Base-by-base conservation (phyloP, 2,329 filamentous ascomycete species). In the Rutstroemia sp. region DNA sequence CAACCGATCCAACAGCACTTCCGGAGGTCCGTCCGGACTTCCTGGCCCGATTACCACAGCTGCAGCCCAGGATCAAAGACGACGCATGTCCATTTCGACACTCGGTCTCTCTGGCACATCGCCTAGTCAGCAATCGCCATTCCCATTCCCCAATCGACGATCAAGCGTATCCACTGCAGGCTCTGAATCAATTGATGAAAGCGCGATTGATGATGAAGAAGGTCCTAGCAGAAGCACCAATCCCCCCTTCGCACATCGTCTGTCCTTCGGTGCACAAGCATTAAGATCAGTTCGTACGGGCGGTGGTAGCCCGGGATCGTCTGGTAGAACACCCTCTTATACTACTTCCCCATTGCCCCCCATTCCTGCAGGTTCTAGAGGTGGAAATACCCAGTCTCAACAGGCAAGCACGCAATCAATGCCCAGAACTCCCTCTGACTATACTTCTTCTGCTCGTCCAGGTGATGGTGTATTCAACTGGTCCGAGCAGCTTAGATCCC, bases 401-500 rank as follows among this genome's bases (percentile, higher is more conserved):
- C 79, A 81, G 77, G 78, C 79, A 82, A 83, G 80, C 80, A 78
- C 73, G 61, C 65, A 68, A 72, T 74, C 73, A 77, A 77, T 78
- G 72, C 71, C 75, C 65, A 75, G 75, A 84, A 75, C 77, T 72
- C 72, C 76, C 80, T 84, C 84, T 88, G 81, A 88, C 84, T 75
- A 74, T 75, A 73, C 74, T 71, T 69, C 72, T 67, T 73, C 73
- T 76, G 81, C 79, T 73, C 75, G 82, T 92, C 88, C 89, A 79
- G 90, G 94, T 65, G 89, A 89, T 71, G 58, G 58, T 80, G 89
- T 89, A 72, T 96, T 95, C 81, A 95, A 95, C 75, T 96, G 92
- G 88, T 89, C 90, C 70, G 92, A 96, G 77, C 92, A 95, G 77
- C 84, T 96, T 78, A 89, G 91, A 73, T 87, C 86, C 68, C 88